These are phyloP conservation scores for Boletus rubroflammeus DNA, from an alignment of 768 basidiomycete genomes.

Conservation along the genomic window DNA sequence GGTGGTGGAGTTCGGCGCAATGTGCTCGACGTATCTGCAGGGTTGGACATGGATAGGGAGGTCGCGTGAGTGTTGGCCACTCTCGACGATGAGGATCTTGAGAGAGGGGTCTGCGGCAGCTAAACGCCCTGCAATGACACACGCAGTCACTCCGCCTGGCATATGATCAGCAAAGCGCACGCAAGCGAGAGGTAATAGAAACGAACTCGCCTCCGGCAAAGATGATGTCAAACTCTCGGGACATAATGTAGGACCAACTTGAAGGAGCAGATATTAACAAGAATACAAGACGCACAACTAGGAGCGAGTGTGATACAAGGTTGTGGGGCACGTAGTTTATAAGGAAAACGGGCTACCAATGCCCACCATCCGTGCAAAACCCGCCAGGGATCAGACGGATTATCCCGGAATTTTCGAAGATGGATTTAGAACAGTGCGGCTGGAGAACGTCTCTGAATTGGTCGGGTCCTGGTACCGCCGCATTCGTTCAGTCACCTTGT, in stretches of 20 bases:
- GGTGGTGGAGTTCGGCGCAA: conserved; percentile 37
- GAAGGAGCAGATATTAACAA: neutral
- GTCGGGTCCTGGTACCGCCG: too few species aligned
- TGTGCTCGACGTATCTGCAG: conserved; percentile 44
- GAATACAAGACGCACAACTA: too few species aligned
- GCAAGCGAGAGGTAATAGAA: neutral
- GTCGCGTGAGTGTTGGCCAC: conserved; percentile 50
- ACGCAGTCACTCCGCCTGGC: conserved; percentile 49
- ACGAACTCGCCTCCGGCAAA: conserved; percentile 51
- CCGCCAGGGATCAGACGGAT: too few species aligned
- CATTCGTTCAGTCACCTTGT: too few species aligned
- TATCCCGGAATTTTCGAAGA: too few species aligned
- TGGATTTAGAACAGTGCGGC: too few species aligned
- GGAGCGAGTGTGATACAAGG: neutral
- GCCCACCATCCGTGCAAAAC: too few species aligned
- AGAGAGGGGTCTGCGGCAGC: conserved; percentile 49
- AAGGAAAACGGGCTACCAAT: too few species aligned
- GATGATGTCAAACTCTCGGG: conserved; percentile 44
- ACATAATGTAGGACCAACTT: neutral
- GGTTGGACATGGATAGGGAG: conserved; percentile 50
- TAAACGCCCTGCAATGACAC: conserved; percentile 51
- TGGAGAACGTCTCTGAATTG: too few species aligned
- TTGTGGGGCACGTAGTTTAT: neutral
- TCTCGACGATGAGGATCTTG: conserved; percentile 59
- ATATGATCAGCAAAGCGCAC: neutral